These are phyloP conservation scores for Ceratocystis cubensis DNA, from an alignment of 2,329 filamentous ascomycete genomes.

Conservation along the genomic window DNA sequence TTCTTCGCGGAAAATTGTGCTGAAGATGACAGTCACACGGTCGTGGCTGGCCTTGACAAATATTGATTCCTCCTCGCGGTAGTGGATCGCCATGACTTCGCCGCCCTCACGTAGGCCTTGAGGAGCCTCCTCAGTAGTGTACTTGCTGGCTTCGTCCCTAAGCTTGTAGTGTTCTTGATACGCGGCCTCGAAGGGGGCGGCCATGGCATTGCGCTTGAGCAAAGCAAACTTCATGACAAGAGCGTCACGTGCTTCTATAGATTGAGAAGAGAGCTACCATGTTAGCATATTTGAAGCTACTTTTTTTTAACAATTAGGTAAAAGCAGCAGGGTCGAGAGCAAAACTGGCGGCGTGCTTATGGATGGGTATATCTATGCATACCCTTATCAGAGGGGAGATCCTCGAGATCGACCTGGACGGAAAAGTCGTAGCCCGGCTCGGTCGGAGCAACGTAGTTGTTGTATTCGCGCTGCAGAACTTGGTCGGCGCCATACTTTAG, in stretches of 20 bases:
- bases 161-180: slow-evolving; percentile 85
- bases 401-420: slow-evolving; percentile 76
- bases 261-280: not conserved
- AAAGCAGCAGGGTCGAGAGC: not conserved
- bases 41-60: slow-evolving; percentile 97
- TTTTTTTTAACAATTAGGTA: not conserved
- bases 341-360: not conserved
- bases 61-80: slow-evolving; percentile 96
- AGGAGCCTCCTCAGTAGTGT: slow-evolving; percentile 85
- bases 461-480: slow-evolving; percentile 89
- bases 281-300: slow-evolving; percentile 1
- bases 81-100: slow-evolving; percentile 90
- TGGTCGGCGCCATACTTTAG: slow-evolving; percentile 85
- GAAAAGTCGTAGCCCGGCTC: slow-evolving; percentile 96
- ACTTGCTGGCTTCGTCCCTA: slow-evolving; percentile 78
- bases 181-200: slow-evolving; percentile 91
- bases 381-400: slow-evolving; percentile 69
- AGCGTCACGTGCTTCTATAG: slow-evolving; percentile 66
- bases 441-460: slow-evolving; percentile 72
- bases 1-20: slow-evolving; percentile 93
- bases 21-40: slow-evolving; percentile 97
- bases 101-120: slow-evolving; percentile 83
- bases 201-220: slow-evolving; percentile 97
- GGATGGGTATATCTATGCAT: slow-evolving; percentile 22
- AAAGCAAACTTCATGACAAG: slow-evolving; percentile 78